Conservation (phyloP, 2,329 filamentous ascomycete genomes). For the Penicillium paneum region DNA sequence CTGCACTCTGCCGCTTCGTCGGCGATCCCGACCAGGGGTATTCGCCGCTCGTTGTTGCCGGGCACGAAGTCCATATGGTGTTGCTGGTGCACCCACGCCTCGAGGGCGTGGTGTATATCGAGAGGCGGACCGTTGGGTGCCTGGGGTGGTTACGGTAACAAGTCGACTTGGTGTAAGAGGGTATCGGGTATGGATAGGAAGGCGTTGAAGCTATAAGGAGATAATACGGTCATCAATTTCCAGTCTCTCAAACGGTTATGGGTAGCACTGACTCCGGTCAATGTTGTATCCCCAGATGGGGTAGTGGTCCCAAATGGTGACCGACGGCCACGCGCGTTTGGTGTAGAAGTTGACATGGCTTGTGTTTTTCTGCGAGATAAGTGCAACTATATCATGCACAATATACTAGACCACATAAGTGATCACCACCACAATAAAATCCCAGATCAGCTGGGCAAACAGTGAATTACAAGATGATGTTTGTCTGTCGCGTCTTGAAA, state of each 20-base stretch:
- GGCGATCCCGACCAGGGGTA: conserved; percentile 49
- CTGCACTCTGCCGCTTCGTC: conserved; percentile 50
- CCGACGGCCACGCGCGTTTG: conserved; percentile 29
- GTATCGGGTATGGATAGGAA: conserved; percentile 30
- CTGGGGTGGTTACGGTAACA: conserved; percentile 30
- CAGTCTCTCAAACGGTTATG: background rate
- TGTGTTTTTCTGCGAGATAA: background rate
- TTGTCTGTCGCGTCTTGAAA: conserved; percentile 18
- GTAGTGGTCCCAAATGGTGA: conserved; percentile 24
- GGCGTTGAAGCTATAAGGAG: conserved; percentile 31
- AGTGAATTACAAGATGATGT: conserved; percentile 1
- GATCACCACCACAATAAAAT: background rate
- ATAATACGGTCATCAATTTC: background rate
- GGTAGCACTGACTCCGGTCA: conserved; percentile 23
- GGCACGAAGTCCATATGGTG: conserved; percentile 55
- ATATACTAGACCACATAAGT: background rate
- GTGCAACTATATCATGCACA: background rate
- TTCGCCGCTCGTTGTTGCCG: conserved; percentile 53
- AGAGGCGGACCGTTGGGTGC: conserved; percentile 32
- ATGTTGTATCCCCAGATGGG: conserved; percentile 29
- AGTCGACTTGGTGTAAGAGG: conserved; percentile 39
- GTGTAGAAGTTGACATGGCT: conserved; percentile 28
- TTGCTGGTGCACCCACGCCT: conserved; percentile 46
- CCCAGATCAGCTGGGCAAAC: background rate
- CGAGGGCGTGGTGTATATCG: conserved; percentile 36